Percentiles rank a stretch among this genome's conserved stretches.
These are phyloP conservation scores for Phytophthora rubi DNA, from an alignment of 352 stramenopile species.

Conservation along the genomic window DNA sequence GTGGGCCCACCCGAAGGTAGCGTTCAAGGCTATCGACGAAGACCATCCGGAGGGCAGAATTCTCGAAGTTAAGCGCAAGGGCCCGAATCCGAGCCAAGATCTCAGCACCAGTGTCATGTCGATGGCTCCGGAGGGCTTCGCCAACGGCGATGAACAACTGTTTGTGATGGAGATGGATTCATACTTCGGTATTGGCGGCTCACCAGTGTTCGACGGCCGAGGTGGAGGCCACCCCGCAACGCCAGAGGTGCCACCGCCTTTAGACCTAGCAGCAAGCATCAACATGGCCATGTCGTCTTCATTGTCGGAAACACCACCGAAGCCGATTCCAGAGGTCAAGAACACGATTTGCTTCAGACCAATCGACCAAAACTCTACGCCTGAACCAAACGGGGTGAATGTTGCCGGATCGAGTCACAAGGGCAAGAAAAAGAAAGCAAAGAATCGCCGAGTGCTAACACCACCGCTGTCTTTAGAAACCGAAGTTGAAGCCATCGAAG, in stretches of 20 bases:
- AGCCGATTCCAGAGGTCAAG: slow-evolving; percentile 35
- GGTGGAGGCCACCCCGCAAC: slow-evolving; percentile 17
- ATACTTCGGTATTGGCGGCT: slow-evolving; percentile 85
- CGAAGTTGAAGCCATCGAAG: slow-evolving; percentile 34
- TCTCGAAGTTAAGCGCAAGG: slow-evolving; percentile 80
- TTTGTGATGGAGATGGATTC: slow-evolving; percentile 90
- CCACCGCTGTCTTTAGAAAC: slow-evolving; percentile 22
- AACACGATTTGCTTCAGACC: slow-evolving; percentile 45
- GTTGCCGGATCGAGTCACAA: slow-evolving; percentile 34
- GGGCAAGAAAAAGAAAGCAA: slow-evolving; percentile 51
- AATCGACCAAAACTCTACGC: slow-evolving; percentile 23
- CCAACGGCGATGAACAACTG: slow-evolving; percentile 67
- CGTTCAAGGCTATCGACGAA: slow-evolving; percentile 62
- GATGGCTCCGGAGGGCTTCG: slow-evolving; percentile 36
- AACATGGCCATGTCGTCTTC: slow-evolving; percentile 83
- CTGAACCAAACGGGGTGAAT: slow-evolving; percentile 11
- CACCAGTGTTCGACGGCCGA: slow-evolving; percentile 70
- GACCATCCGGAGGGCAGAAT: slow-evolving; percentile 58
- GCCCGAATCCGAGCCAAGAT: slow-evolving; percentile 58
- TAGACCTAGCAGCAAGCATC: slow-evolving; percentile 74
- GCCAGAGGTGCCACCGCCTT: slow-evolving; percentile 55
- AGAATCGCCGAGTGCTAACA: slow-evolving; percentile 29
- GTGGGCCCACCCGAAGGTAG: slow-evolving; percentile 82
- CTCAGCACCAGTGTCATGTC: slow-evolving; percentile 34
- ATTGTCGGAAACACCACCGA: slow-evolving; percentile 47